Percentiles rank a stretch among this genome's conserved stretches.
Conservation (phyloP, 2,329 filamentous ascomycete species). For the Cadophora malorum region DNA sequence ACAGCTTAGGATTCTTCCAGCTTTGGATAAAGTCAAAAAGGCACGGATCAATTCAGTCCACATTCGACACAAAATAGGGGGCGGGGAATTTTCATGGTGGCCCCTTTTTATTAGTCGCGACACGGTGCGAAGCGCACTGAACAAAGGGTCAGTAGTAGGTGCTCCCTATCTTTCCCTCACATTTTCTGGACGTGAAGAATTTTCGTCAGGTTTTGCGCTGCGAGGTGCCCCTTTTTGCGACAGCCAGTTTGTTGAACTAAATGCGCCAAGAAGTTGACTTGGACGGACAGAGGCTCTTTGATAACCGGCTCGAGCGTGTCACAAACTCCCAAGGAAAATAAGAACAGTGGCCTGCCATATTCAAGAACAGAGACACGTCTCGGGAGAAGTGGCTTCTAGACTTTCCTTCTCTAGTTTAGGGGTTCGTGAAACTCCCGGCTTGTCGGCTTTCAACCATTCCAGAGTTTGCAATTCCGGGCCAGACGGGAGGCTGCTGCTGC, state of each 20-base stretch:
- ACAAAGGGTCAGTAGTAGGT: neutral
- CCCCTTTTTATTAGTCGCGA: slow-evolving; percentile 9
- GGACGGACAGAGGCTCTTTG: neutral
- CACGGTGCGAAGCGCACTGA: neutral
- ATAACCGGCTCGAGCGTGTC: neutral
- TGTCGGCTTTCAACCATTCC: neutral
- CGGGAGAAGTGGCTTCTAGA: neutral
- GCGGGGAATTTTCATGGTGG: neutral
- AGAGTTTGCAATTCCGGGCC: slow-evolving; percentile 8
- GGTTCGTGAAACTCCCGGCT: neutral
- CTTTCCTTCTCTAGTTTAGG: neutral
- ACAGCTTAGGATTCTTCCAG: neutral
- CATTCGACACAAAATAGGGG: neutral
- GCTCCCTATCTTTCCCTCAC: neutral
- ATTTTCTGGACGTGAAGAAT: neutral
- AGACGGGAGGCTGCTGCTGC: neutral
- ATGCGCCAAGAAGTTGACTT: neutral
- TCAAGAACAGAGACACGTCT: neutral
- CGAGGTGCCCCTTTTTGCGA: neutral
- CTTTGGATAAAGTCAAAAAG: slow-evolving; percentile 17
- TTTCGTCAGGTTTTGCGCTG: slow-evolving; percentile 5
- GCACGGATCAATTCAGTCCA: slow-evolving; percentile 6
- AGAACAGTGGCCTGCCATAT: neutral
- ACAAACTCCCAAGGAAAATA: neutral
- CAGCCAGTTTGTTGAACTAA: neutral